Evolutionary conservation across 257 asterid genomes (phyloP).

Genomic region (Jasminum sambac): DNA sequence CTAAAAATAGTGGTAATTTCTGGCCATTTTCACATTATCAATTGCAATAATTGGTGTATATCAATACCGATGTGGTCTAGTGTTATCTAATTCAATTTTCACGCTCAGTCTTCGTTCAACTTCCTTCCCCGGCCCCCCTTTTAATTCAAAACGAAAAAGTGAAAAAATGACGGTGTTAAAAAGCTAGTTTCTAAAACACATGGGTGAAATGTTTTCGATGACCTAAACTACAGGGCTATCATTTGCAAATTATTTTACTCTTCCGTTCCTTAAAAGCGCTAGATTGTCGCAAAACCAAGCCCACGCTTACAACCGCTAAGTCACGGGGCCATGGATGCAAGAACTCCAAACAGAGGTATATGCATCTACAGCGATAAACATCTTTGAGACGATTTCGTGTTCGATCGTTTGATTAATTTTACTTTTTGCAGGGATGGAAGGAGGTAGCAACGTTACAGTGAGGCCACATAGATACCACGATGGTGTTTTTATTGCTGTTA

Average conservation of each 20-base stretch:
- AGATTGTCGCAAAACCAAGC: background rate
- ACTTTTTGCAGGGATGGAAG: no score
- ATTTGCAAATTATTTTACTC: conserved; percentile 3
- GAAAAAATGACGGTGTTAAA: background rate
- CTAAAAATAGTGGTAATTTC: no score
- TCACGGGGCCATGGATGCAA: conserved; percentile 22
- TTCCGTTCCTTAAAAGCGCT: conserved; percentile 30
- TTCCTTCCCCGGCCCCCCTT: no score
- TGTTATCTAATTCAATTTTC: no score
- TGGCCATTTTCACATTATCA: no score
- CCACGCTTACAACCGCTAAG: background rate
- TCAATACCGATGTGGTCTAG: no score
- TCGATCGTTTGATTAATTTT: no score
- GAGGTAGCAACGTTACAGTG: conserved; percentile 72
- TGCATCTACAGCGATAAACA: background rate
- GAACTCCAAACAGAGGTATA: conserved; percentile 22
- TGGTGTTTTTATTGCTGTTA: conserved; percentile 91
- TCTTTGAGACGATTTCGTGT: background rate
- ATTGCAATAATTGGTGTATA: no score
- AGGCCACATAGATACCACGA: conserved; percentile 91
- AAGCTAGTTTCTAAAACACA: background rate
- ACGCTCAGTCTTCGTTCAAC: no score
- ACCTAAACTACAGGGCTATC: background rate
- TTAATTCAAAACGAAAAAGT: no score
- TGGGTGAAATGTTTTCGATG: background rate